Percentiles rank a stretch among this genome's conserved stretches.
These are phyloP conservation scores for Lagenidium sp. DNA, from an alignment of 352 stramenopile genomes.

Conservation along the genomic window DNA sequence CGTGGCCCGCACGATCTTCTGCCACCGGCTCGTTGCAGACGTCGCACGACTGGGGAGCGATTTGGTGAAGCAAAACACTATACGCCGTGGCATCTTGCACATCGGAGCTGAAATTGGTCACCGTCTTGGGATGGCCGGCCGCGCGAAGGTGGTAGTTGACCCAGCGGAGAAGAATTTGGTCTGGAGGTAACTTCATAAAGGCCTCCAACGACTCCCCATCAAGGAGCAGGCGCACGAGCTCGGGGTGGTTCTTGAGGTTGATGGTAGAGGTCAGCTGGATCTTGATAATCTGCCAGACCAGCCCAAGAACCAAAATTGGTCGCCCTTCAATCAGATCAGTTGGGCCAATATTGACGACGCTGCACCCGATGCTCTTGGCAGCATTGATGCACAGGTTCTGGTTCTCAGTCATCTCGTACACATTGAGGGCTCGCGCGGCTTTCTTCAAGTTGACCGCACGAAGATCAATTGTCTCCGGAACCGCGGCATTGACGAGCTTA, in stretches of 20 bases:
- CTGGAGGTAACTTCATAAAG: constrained; percentile 87
- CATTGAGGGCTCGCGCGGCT: constrained; percentile 59
- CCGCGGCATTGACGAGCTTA: constrained; percentile 89
- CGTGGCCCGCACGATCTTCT: constrained; percentile 62
- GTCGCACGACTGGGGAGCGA: constrained; percentile 68
- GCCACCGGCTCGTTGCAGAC: constrained; percentile 36
- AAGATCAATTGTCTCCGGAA: constrained; percentile 89
- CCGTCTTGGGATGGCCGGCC: constrained; percentile 53
- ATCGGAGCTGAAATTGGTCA: constrained; percentile 76
- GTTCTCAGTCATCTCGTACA: constrained; percentile 87
- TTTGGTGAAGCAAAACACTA: constrained; percentile 82
- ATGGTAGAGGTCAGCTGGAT: constrained; percentile 90
- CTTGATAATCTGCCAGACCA: constrained; percentile 94
- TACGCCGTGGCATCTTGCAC: constrained; percentile 83
- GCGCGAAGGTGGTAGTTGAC: constrained; percentile 91
- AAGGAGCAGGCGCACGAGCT: constrained; percentile 80
- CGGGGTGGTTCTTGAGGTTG: constrained; percentile 89
- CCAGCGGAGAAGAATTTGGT: constrained; percentile 90
- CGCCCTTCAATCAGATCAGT: constrained; percentile 76
- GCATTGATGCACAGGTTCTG: constrained; percentile 92
- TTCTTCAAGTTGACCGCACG: constrained; percentile 83
- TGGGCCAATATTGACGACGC: constrained; percentile 90
- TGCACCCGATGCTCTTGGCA: constrained; percentile 90
- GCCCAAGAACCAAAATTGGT: constrained; percentile 85
- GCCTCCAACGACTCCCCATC: constrained; percentile 84